phyloP scores from a whole-genome alignment of 345 rosid genomes.

The Durio zibethinus region DNA sequence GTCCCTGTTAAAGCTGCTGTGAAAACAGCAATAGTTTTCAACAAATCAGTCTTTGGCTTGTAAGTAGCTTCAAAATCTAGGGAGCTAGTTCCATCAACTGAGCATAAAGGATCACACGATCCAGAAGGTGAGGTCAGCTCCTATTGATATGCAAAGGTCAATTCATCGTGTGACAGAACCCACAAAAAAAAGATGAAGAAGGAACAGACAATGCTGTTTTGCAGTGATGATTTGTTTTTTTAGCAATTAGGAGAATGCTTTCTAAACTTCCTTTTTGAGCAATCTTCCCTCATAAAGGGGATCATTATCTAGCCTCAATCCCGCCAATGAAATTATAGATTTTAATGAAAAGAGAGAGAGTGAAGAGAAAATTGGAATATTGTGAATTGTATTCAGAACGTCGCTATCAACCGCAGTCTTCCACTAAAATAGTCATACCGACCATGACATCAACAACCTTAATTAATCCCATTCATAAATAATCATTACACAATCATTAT shows the following conservation, averaged over 20 bases:
- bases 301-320: background rate
- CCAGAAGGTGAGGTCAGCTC: slow-evolving; percentile 51
- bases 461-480: no score
- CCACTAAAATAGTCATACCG: no score
- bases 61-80: slow-evolving; percentile 58
- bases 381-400: no score
- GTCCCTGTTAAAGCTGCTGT: slow-evolving; percentile 83
- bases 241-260: background rate
- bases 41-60: slow-evolving; percentile 79
- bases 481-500: no score
- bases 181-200: background rate
- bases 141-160: slow-evolving; percentile 36
- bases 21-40: slow-evolving; percentile 73
- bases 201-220: no score
- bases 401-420: no score
- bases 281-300: no score
- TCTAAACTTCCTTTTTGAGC: background rate
- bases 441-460: no score
- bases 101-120: slow-evolving; percentile 83
- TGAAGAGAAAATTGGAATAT: no score
- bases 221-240: background rate
- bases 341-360: no score
- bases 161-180: background rate
- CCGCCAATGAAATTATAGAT: no score
- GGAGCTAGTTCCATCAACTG: slow-evolving; percentile 83